Conservation (phyloP, 140 eudicot species). For the Cichorium intybus region DNA sequence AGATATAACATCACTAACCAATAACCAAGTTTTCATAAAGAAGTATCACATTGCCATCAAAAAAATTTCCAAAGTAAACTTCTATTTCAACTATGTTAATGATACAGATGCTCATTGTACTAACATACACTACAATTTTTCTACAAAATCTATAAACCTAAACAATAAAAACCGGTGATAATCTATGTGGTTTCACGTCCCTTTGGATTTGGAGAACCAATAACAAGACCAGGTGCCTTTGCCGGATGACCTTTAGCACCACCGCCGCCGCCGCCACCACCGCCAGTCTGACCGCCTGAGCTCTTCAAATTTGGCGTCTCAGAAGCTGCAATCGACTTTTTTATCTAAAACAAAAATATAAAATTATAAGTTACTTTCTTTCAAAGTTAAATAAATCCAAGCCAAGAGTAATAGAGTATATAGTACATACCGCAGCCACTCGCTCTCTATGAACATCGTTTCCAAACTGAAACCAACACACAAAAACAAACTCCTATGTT, state of each 20-base stretch:
- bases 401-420: not conserved
- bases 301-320: slow-evolving; percentile 47
- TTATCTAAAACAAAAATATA: slow-evolving; percentile 45
- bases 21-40: too few relatives aligned
- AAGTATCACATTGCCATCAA: too few relatives aligned
- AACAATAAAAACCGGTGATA: not conserved
- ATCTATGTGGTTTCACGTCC: slow-evolving; percentile 38
- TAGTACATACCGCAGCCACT: slow-evolving; percentile 63
- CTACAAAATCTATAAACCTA: not conserved
- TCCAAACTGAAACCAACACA: slow-evolving; percentile 44
- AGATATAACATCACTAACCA: not conserved
- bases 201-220: slow-evolving; percentile 61
- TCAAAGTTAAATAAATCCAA: not conserved
- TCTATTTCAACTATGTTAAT: too few relatives aligned
- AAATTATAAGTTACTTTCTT: not conserved
- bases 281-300: slow-evolving; percentile 58
- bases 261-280: slow-evolving; percentile 28
- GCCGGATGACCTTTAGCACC: slow-evolving; percentile 61
- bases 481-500: not conserved
- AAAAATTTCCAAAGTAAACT: too few relatives aligned
- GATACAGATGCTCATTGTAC: too few relatives aligned
- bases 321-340: slow-evolving; percentile 51
- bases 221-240: slow-evolving; percentile 47
- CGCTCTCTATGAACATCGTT: slow-evolving; percentile 82
- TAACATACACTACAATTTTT: not conserved